phyloP scores from a whole-genome alignment of 768 basidiomycete genomes.

The Clavulina sp. region DNA sequence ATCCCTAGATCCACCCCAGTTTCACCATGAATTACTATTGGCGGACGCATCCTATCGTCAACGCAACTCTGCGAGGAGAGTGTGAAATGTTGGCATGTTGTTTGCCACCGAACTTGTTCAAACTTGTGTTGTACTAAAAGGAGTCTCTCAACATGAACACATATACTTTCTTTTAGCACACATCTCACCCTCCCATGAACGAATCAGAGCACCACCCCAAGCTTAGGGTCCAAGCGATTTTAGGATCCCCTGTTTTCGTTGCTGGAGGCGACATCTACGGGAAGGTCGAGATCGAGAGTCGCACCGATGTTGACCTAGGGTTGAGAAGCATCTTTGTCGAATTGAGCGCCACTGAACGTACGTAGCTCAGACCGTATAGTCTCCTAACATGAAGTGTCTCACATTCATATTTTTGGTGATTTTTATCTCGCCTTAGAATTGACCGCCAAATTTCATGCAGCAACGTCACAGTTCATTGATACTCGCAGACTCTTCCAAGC shows the following conservation, averaged over 20 bases:
- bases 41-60: no score
- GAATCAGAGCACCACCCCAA: constrained; percentile 63
- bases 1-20: no score
- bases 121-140: no score
- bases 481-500: constrained; percentile 61
- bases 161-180: no score
- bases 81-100: no score
- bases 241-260: constrained; percentile 42
- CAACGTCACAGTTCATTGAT: constrained; percentile 60
- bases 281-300: constrained; percentile 70
- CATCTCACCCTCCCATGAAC: constrained; percentile 54
- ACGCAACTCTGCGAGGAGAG: no score
- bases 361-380: constrained; percentile 6
- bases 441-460: constrained; percentile 60
- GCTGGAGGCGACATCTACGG: constrained; percentile 52
- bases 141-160: no score
- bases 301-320: constrained; percentile 38
- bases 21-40: no score
- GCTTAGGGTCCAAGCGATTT: constrained; percentile 45
- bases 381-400: background rate
- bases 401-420: constrained; percentile 7
- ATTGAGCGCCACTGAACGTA: constrained; percentile 56
- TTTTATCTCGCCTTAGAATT: constrained; percentile 32
- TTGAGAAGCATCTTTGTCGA: constrained; percentile 64
- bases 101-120: no score